Base-by-base conservation (phyloP, 352 stramenopile genomes). In the Poterioochromonas sp. region DNA sequence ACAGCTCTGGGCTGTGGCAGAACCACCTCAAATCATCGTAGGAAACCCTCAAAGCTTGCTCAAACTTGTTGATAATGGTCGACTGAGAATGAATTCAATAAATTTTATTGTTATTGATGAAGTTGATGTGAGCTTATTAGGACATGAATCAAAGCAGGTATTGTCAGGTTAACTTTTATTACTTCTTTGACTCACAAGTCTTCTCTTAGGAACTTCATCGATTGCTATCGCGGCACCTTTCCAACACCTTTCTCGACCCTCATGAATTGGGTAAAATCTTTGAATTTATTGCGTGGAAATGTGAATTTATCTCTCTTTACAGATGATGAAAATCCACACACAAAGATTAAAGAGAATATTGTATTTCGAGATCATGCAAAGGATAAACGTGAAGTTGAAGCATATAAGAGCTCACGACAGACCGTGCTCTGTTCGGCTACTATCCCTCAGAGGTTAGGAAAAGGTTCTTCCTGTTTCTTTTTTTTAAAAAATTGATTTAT, bases 21-120 rank as follows among this genome's bases (percentile, higher is more conserved):
- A 92, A 70, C 89, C 89, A 32, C 89, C 89, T 0, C 89, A 93
- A 76, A 83, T 92, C 39, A 83, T 93, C 5, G 87, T 93, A 70
- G 89, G 88, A 0, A 93, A 88, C 58, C 87, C 89, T 1, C 77
- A 84, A 40, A 84, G 88, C 79, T 74, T 93, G 20, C 83, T 80
- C 0, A 74, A 85, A 44, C 88, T 93, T 78, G 84, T 92, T 1
- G 80, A 81, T 44, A 83, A 81, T 35, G 86, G 85, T 12, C 87
- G 88, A 18, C 78, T 92, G 12, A 84, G 83, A 18, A 80, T 83
- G 34, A 87, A 89, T 68, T 83, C 82, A 47, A 82, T 92, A 34
- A 80, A 84, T 49, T 86, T 85, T 63, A 85, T 93, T 0, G 87
- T 91, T 0, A 85, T 93, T 0, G 89, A 93, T 84, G 89, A 93